Conservation (phyloP, 148 eudicot species). For the Tetragonia tetragonoides region DNA sequence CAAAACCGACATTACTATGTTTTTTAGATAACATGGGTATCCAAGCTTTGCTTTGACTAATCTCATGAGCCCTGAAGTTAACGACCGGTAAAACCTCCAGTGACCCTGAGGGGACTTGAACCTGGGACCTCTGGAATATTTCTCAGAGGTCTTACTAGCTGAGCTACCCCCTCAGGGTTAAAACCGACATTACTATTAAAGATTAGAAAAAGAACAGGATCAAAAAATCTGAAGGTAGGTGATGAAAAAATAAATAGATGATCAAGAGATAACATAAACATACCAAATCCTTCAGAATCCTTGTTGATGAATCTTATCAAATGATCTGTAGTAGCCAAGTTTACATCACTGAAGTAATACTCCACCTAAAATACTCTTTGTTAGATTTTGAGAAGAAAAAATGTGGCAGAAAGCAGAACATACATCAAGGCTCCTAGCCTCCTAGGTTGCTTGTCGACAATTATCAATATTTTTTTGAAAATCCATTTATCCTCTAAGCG, state of each 20-base stretch:
- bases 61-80: no score
- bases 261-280: conserved; percentile 23
- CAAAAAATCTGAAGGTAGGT: neutral
- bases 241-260: neutral
- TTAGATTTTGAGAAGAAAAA: neutral
- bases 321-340: conserved; percentile 96
- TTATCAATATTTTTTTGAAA: neutral
- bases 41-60: no score
- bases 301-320: conserved; percentile 75
- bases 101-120: no score
- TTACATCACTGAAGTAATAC: conserved; percentile 96
- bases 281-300: conserved; percentile 95
- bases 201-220: neutral
- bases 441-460: neutral
- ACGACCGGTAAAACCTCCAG: no score
- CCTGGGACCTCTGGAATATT: no score
- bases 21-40: no score
- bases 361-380: conserved; percentile 58
- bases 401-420: neutral
- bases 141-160: no score
- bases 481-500: neutral
- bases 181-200: no score
- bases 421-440: neutral
- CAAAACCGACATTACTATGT: no score
- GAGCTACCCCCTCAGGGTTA: no score